phyloP scores from a whole-genome alignment of 306 rosid species.

The Carpinus viminea region DNA sequence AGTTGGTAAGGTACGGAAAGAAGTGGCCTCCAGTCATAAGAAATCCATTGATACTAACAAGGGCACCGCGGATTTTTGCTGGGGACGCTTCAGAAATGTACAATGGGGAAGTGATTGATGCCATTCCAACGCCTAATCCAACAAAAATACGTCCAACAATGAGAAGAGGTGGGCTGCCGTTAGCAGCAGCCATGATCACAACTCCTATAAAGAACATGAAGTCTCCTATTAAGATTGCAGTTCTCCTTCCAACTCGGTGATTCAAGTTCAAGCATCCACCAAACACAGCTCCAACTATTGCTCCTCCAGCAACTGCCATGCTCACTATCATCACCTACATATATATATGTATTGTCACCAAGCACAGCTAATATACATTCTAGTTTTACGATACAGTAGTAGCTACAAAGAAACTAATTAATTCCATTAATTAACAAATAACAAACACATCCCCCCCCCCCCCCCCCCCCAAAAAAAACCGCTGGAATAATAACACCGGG shows the following conservation, averaged over 20 bases:
- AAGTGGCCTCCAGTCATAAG: conserved; percentile 75
- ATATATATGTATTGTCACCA: no score
- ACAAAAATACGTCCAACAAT: conserved; percentile 55
- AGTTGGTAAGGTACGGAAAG: conserved; percentile 64
- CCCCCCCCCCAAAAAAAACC: no score
- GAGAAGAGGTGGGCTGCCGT: conserved; percentile 29
- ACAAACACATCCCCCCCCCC: no score
- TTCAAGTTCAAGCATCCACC: conserved; percentile 55
- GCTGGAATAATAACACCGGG: no score
- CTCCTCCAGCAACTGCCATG: conserved; percentile 56
- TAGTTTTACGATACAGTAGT: no score
- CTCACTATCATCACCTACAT: conserved; percentile 67
- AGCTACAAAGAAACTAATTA: no score
- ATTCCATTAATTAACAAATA: no score
- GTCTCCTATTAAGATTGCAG: conserved; percentile 44
- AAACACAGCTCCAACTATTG: conserved; percentile 59
- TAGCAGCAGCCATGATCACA: conserved; percentile 50
- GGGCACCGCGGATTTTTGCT: conserved; percentile 62
- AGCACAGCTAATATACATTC: no score
- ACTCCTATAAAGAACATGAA: conserved; percentile 51
- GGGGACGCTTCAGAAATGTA: conserved; percentile 74
- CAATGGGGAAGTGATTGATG: conserved; percentile 68
- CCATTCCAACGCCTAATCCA: conserved; percentile 74
- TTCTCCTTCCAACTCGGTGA: conserved; percentile 51
- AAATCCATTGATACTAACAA: conserved; percentile 58